phyloP scores from a whole-genome alignment of 768 basidiomycete species.

The Cystobasidiopsis lactophilus region DNA sequence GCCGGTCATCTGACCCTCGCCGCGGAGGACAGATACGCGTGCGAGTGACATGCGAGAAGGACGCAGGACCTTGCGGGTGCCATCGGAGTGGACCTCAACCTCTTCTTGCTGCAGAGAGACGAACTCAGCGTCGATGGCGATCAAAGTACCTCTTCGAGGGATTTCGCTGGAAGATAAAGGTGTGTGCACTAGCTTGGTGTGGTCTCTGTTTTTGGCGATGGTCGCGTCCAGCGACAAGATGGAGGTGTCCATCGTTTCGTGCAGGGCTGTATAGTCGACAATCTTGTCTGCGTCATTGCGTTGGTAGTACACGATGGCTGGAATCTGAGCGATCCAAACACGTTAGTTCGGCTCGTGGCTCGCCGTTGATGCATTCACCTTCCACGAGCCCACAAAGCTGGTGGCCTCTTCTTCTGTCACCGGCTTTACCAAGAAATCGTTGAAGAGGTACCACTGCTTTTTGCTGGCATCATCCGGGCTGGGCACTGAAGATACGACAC shows the following conservation, averaged over 20 bases:
- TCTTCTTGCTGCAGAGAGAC: slow-evolving; percentile 98
- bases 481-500: slow-evolving; percentile 34
- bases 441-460: slow-evolving; percentile 74
- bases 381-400: slow-evolving; percentile 74
- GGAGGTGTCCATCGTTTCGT: slow-evolving; percentile 42
- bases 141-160: slow-evolving; percentile 60
- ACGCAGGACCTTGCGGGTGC: slow-evolving; percentile 72
- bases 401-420: slow-evolving; percentile 70
- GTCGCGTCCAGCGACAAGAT: slow-evolving; percentile 54
- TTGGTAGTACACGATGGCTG: slow-evolving; percentile 76
- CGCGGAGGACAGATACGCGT: slow-evolving; percentile 78
- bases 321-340: slow-evolving; percentile 33
- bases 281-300: slow-evolving; percentile 38
- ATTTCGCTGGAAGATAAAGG: slow-evolving; percentile 49
- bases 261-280: slow-evolving; percentile 45
- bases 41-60: slow-evolving; percentile 82
- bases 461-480: slow-evolving; percentile 32
- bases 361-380: slow-evolving; percentile 35
- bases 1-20: slow-evolving; percentile 55
- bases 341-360: background rate
- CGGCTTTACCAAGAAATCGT: slow-evolving; percentile 76
- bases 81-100: slow-evolving; percentile 81
- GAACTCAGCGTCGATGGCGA: slow-evolving; percentile 95
- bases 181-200: slow-evolving; percentile 51
- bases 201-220: slow-evolving; percentile 58